phyloP scores from a whole-genome alignment of 148 eudicot species.

The Pouteria glomerata region DNA sequence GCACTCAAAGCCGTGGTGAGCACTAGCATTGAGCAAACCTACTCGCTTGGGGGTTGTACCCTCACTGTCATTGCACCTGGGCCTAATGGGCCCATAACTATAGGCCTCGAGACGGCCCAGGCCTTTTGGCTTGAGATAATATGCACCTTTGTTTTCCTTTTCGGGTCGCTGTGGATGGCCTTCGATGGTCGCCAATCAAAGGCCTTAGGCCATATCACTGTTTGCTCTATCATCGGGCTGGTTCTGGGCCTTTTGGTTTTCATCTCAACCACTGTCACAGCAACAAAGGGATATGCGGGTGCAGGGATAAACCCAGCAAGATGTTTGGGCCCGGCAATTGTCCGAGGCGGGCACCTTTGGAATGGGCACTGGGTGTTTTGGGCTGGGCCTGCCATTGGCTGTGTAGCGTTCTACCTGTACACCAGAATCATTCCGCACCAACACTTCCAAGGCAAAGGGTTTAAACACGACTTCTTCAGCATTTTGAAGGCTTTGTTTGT shows the following conservation, averaged over 20 bases:
- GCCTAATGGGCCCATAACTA: constrained; percentile 23
- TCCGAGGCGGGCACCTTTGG: constrained; percentile 36
- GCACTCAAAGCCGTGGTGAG: constrained; percentile 28
- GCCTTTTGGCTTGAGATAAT: constrained; percentile 30
- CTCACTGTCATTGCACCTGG: constrained; percentile 23
- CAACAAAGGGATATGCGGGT: constrained; percentile 26
- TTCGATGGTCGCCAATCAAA: constrained; percentile 30
- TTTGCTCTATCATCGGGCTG: constrained; percentile 15
- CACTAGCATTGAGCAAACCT: constrained; percentile 11
- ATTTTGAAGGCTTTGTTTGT: neutral
- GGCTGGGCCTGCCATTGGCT: constrained; percentile 22
- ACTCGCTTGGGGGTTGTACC: constrained; percentile 37
- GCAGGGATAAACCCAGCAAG: constrained; percentile 32
- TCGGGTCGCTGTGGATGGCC: constrained; percentile 31
- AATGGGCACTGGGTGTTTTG: constrained; percentile 39
- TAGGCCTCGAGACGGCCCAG: constrained; percentile 27
- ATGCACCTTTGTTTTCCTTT: constrained; percentile 27
- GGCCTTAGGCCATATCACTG: constrained; percentile 14
- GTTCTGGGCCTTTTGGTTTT: constrained; percentile 26
- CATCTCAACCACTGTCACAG: constrained; percentile 23
- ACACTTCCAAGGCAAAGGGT: neutral
- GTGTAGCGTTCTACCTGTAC: neutral
- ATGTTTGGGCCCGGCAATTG: constrained; percentile 32
- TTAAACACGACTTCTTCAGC: constrained; percentile 3
- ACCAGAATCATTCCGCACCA: neutral